These are phyloP conservation scores for Gossypium ekmanianum DNA, from an alignment of 345 rosid species.

Conservation along the genomic window DNA sequence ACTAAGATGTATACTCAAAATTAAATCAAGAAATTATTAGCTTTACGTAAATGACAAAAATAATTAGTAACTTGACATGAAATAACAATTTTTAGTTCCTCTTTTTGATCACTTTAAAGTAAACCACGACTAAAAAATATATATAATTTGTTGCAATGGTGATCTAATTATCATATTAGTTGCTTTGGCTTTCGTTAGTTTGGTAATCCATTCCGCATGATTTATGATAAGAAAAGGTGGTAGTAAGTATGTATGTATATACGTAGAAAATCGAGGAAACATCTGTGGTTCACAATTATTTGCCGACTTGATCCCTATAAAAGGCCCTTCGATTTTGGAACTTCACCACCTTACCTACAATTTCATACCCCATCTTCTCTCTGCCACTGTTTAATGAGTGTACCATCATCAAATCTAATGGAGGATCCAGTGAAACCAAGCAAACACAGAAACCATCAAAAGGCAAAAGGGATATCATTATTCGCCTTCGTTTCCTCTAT, in stretches of 20 bases:
- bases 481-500: slow-evolving; percentile 37
- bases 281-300: slow-evolving; percentile 27
- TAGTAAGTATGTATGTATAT: slow-evolving; percentile 15
- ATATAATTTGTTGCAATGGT: not conserved
- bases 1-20: not conserved
- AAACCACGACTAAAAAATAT: not conserved
- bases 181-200: too few relatives aligned
- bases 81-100: too few relatives aligned
- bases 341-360: slow-evolving; percentile 15
- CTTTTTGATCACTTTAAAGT: not conserved
- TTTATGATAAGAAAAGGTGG: not conserved
- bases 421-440: slow-evolving; percentile 8
- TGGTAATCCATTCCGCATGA: too few relatives aligned
- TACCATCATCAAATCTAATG: slow-evolving; percentile 16
- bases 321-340: slow-evolving; percentile 16
- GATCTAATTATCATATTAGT: too few relatives aligned
- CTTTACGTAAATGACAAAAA: not conserved
- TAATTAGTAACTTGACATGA: too few relatives aligned
- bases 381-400: slow-evolving; percentile 17
- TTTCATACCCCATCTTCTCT: not conserved
- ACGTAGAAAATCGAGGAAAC: not conserved
- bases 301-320: slow-evolving; percentile 21
- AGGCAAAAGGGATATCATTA: slow-evolving; percentile 32
- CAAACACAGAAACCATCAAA: slow-evolving; percentile 21
- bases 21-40: not conserved